phyloP scores from a whole-genome alignment of 192 early-diverging fungal species.

The Gaertneriomyces semiglobifer region DNA sequence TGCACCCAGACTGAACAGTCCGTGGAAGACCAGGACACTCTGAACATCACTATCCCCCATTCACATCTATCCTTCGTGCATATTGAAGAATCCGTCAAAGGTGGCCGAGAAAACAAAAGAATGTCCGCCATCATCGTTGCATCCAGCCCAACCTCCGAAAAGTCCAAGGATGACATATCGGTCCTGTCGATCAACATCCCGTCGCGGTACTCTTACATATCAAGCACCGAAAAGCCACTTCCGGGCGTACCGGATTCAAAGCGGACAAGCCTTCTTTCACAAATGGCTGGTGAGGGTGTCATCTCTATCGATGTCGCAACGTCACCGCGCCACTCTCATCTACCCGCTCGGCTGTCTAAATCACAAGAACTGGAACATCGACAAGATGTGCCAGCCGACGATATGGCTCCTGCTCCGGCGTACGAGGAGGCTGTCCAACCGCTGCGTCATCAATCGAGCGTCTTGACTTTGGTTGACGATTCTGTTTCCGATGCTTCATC shows the following conservation, averaged over 20 bases:
- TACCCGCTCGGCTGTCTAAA: no score
- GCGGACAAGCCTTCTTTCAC: no score
- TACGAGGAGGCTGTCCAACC: constrained; percentile 21
- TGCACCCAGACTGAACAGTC: constrained; percentile 21
- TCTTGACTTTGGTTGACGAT: no score
- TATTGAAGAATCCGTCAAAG: constrained; percentile 14
- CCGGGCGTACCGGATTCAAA: no score
- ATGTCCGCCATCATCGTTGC: constrained; percentile 29
- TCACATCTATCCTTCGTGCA: constrained; percentile 23
- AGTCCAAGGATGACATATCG: constrained; percentile 15
- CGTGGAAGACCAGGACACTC: background rate
- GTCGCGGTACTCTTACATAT: constrained; percentile 11
- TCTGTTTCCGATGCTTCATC: no score
- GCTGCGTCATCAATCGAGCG: no score
- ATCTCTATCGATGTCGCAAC: constrained; percentile 21
- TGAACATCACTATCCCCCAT: constrained; percentile 14
- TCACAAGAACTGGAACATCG: no score
- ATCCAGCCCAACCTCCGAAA: background rate
- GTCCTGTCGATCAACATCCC: constrained; percentile 22
- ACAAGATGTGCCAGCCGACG: background rate
- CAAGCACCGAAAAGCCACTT: no score
- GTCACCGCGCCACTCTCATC: background rate
- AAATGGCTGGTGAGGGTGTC: background rate
- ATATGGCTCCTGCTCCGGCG: constrained; percentile 20
- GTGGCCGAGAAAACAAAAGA: constrained; percentile 10